Evolutionary conservation across 2,329 filamentous ascomycete genomes (phyloP).

Genomic region (Beauveria bassiana): DNA sequence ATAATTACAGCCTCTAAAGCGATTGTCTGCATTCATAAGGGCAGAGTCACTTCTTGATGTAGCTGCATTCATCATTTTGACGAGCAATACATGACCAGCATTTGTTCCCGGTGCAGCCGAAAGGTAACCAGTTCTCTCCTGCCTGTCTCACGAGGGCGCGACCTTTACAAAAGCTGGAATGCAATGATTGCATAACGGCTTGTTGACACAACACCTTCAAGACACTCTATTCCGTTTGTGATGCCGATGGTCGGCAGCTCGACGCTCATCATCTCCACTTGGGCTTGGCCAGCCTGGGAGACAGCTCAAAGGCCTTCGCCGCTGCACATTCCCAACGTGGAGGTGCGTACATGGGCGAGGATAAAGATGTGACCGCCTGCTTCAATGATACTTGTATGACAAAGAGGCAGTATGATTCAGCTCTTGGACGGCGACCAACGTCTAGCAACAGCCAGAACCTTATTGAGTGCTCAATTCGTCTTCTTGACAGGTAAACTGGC

Average conservation of each 20-base stretch:
- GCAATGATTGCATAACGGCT: conserved; percentile 15
- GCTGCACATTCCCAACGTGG: not conserved
- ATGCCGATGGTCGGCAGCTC: not conserved
- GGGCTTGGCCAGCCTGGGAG: not conserved
- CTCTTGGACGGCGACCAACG: not conserved
- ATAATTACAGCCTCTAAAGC: too few relatives aligned
- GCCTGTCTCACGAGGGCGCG: conserved; percentile 1
- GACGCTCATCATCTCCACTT: not conserved
- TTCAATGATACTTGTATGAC: not conserved
- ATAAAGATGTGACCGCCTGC: not conserved
- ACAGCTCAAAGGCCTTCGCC: not conserved
- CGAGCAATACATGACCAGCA: not conserved
- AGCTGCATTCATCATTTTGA: not conserved
- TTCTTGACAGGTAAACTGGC: not conserved
- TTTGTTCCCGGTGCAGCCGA: conserved; percentile 6
- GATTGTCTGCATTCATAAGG: too few relatives aligned
- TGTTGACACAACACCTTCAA: conserved; percentile 2
- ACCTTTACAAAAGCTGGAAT: conserved; percentile 14
- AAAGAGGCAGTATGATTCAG: not conserved
- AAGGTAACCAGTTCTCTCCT: not conserved
- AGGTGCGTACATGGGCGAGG: not conserved
- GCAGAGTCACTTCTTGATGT: too few relatives aligned
- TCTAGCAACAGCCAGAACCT: not conserved
- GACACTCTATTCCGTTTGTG: not conserved
- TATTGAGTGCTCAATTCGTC: not conserved